Conservation (phyloP, 2,329 filamentous ascomycete species). For the Polytolypa hystricis region DNA sequence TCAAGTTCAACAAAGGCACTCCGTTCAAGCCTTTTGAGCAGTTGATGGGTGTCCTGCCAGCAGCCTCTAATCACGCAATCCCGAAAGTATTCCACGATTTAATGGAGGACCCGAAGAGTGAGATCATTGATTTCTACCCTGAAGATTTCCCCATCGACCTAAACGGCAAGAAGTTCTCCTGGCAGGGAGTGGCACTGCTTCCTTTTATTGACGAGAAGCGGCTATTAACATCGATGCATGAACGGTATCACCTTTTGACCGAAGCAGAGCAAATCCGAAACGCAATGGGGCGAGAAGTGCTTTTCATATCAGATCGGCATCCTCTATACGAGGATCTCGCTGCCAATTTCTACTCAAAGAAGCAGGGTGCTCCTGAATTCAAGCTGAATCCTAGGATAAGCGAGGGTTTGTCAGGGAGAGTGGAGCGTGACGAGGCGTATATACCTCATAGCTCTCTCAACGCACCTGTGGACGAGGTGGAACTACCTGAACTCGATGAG, state of each 20-base stretch:
- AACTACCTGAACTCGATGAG: constrained; percentile 67
- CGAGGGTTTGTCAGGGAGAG: constrained; percentile 65
- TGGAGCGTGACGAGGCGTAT: constrained; percentile 73
- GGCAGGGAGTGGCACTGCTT: constrained; percentile 88
- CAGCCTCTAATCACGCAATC: constrained; percentile 82
- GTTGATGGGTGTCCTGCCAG: constrained; percentile 93
- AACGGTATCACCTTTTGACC: constrained; percentile 68
- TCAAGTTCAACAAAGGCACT: constrained; percentile 71
- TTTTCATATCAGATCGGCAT: constrained; percentile 76
- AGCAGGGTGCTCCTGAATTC: constrained; percentile 55
- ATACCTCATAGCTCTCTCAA: constrained; percentile 71
- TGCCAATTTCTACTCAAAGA: constrained; percentile 84
- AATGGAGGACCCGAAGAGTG: constrained; percentile 78
- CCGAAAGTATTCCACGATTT: constrained; percentile 79
- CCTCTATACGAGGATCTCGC: constrained; percentile 78
- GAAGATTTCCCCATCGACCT: constrained; percentile 86
- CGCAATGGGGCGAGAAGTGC: constrained; percentile 63
- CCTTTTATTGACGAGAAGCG: constrained; percentile 94
- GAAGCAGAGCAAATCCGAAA: constrained; percentile 71
- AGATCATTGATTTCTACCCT: constrained; percentile 96
- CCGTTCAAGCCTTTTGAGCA: constrained; percentile 93
- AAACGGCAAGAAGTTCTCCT: constrained; percentile 97
- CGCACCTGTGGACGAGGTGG: constrained; percentile 62
- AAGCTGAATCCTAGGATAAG: constrained; percentile 65
- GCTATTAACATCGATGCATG: constrained; percentile 68